Base-by-base conservation (phyloP, 2,329 filamentous ascomycete species). In the Trematosphaeria pertusa region DNA sequence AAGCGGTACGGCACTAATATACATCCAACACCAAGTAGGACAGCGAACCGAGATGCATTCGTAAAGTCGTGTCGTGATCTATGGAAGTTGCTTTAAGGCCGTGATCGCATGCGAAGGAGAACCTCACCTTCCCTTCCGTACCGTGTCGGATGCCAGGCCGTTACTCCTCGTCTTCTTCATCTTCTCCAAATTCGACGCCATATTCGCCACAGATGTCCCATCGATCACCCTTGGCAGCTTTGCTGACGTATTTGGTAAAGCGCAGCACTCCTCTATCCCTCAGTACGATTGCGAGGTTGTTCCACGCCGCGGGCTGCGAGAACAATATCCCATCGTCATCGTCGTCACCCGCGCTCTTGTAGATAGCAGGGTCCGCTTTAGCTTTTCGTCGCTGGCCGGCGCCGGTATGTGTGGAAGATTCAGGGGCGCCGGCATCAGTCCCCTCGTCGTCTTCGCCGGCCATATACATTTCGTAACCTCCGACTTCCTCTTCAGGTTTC, bases 181-280 rank as follows among this genome's bases (percentile, higher is more conserved):
- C 78, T 10, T 81, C 81, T 11, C 76, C 78, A 55, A 81, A 81
- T 40, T 80, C 79, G 11, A 96, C 87, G 18, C 87, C 89, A 70
- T 89, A 90, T 24, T 85, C 85, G 0, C 86, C 94, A 36, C 85
- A 87, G 38, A 97, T 80, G 74, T 99, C 94, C 91, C 92, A 97
- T 33, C 94, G 81, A 73, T 97, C 94, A 1, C 94, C 94, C 65
- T 84, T 84, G 6, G 94, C 94, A 39, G 81, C 83, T 49, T 80
- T 80, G 72, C 88, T 95, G 17, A 99, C 88, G 71, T 97, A 99
- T 78, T 97, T 99, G 64, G 97, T 91, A 69, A 99, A 99, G 70
- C 90, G 87, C 66, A 99, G 78, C 11, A 88, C 87, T 11, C 90
- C 92, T 58, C 84, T 85, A 69, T 99, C 94, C 47, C 94, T 83